Percentiles rank a stretch among this genome's conserved stretches.
phyloP scores from a whole-genome alignment of 202 grass and related monocot genomes.

The Thinopyrum obtusiflorum region DNA sequence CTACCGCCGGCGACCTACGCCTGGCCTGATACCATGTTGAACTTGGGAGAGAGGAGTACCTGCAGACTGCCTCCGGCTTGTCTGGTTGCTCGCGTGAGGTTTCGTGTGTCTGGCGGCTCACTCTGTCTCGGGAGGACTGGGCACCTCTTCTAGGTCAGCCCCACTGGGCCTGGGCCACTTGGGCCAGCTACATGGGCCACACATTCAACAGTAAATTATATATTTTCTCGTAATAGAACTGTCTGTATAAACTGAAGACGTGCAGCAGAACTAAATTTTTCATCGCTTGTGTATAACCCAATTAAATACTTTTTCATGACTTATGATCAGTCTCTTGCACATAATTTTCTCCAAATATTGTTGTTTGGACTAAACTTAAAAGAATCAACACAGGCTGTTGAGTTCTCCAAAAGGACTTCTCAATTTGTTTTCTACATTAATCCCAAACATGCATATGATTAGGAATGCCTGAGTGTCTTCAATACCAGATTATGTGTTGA shows the following conservation, averaged over 20 bases:
- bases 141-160: too few species aligned
- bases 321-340: slow-evolving; percentile 2
- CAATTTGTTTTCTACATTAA: neutral
- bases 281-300: neutral
- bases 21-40: too few species aligned
- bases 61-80: too few species aligned
- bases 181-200: too few species aligned
- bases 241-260: neutral
- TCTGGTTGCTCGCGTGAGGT: too few species aligned
- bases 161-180: too few species aligned
- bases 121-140: too few species aligned
- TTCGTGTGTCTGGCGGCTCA: too few species aligned
- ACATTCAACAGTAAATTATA: neutral
- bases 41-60: too few species aligned
- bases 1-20: too few species aligned
- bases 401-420: neutral
- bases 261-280: neutral
- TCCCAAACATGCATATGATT: neutral
- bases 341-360: neutral
- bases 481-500: neutral
- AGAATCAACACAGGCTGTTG: neutral
- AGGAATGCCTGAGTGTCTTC: neutral
- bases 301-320: neutral
- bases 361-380: neutral
- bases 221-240: neutral